Base-by-base conservation (phyloP, 768 basidiomycete species). In the Grammothele lineata region DNA sequence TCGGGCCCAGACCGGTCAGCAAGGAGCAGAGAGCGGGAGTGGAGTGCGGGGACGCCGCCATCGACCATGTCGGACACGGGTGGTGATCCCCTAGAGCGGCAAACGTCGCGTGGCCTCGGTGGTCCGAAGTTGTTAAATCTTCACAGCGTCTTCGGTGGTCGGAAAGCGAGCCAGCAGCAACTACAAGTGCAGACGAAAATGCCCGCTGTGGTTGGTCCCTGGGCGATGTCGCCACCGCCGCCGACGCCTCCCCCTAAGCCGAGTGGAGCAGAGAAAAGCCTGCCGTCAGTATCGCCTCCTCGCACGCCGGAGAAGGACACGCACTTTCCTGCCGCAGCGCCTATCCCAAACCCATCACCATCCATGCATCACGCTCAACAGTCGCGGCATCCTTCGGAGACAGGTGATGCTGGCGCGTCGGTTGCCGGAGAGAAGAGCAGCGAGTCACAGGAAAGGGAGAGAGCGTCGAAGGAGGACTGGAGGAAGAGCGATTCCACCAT, bases 401-500 rank as follows among this genome's bases (percentile, higher is more conserved):
- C 34, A 23, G 40, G 35, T 15, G 47, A 47, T 5, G 17, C 22
- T 17, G 8, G 38, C 32, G 8, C 27, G 17, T 33, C 42, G 12
- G 41, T 21, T 9, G 21, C 38, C 12, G 24, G 39, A 30, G 43
- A 53, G 44, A 42, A 40, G 43, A 25, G 11, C 14, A 11, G 25
- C n/a, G 22, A 35, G 12, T 23, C 48, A 15, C 39, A 34, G 24
- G 52, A 47, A 25, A 52, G 50, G 48, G 27, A 53, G 17, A 65
- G 61, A 19, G 72, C 70, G 49, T 56, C 61, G 58, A 89, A 84
- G 68, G 87, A 90, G 53, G 71, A 73, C 25, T 85, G 87, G 83
- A 70, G 87, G 58, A 87, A 85, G 67, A 88, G 87, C 56, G 87
- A 91, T 64, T 82, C 87, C 5, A 88, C 86, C n/a, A 78, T 83